phyloP scores from a whole-genome alignment of 2,329 filamentous ascomycete species.

The Ceratocystiopsis minuta region DNA sequence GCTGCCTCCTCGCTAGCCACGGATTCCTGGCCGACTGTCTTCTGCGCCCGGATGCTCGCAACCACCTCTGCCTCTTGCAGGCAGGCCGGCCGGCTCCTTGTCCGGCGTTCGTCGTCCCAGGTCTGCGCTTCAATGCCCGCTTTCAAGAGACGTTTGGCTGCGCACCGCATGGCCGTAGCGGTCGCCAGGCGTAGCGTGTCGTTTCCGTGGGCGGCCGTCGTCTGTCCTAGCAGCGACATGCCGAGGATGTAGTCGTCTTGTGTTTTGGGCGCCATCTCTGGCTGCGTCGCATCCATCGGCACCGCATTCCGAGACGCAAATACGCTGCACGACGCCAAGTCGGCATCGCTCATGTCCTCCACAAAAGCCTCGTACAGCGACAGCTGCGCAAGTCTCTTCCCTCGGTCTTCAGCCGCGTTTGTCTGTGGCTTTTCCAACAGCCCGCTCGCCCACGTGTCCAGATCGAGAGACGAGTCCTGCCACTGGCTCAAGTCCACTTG shows the following conservation, averaged over 20 bases:
- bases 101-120: neutral
- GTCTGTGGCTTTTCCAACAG: slow-evolving; percentile 8
- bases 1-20: slow-evolving; percentile 8
- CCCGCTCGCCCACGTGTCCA: slow-evolving; percentile 21
- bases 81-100: neutral
- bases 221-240: slow-evolving; percentile 28
- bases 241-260: slow-evolving; percentile 34
- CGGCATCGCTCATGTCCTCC: slow-evolving; percentile 46
- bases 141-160: slow-evolving; percentile 15
- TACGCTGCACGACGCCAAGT: slow-evolving; percentile 35
- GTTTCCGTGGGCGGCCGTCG: slow-evolving; percentile 17
- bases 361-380: slow-evolving; percentile 33
- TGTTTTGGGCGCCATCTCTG: slow-evolving; percentile 29
- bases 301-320: slow-evolving; percentile 24
- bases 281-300: slow-evolving; percentile 43
- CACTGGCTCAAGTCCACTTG: slow-evolving; percentile 43
- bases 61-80: slow-evolving; percentile 19
- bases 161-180: slow-evolving; percentile 16
- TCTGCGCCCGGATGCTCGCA: slow-evolving; percentile 20
- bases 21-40: slow-evolving; percentile 19
- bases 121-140: slow-evolving; percentile 1
- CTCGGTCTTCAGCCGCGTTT: slow-evolving; percentile 9
- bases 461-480: slow-evolving; percentile 21
- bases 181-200: slow-evolving; percentile 14
- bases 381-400: slow-evolving; percentile 28